These are phyloP conservation scores for Xylariomycetidae sp. DNA, from an alignment of 2,329 filamentous ascomycete genomes.

Conservation along the genomic window DNA sequence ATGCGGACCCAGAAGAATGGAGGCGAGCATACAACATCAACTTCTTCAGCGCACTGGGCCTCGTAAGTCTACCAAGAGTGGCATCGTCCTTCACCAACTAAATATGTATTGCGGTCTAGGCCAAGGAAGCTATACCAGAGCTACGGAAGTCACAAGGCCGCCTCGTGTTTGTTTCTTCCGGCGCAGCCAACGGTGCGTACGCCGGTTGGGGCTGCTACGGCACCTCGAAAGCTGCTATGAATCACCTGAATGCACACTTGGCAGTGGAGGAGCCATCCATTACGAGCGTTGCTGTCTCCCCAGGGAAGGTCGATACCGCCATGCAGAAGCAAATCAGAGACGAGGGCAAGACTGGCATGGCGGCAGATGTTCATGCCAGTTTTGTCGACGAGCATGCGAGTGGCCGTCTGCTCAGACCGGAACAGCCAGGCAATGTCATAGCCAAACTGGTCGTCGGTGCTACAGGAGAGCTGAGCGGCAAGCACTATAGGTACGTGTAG, in stretches of 20 bases:
- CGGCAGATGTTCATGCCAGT: conserved; percentile 50
- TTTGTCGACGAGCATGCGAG: conserved; percentile 66
- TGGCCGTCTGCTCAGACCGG: conserved; percentile 70
- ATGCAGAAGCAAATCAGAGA: conserved; percentile 85
- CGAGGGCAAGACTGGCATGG: conserved; percentile 42
- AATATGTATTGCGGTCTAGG: conserved; percentile 36
- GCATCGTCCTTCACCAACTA: too few species aligned
- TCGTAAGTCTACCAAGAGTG: conserved; percentile 47
- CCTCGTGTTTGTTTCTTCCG: conserved; percentile 75
- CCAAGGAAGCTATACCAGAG: conserved; percentile 62
- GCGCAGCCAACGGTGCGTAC: conserved; percentile 63
- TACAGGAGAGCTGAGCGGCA: conserved; percentile 63
- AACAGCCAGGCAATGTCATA: conserved; percentile 82
- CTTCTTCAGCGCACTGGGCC: conserved; percentile 73
- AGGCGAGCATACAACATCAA: conserved; percentile 73
- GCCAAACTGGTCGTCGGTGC: conserved; percentile 67
- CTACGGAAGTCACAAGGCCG: conserved; percentile 63
- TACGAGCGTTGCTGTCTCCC: conserved; percentile 64
- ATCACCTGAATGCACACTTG: conserved; percentile 70
- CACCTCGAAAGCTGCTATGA: conserved; percentile 75
- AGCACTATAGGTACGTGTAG: conserved; percentile 59
- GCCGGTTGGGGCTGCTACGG: conserved; percentile 76
- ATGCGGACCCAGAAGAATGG: conserved; percentile 69
- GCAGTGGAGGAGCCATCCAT: conserved; percentile 72
- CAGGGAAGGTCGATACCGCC: conserved; percentile 78